Conservation (phyloP, 2,329 filamentous ascomycete genomes). For the Ceratocystis cubensis region DNA sequence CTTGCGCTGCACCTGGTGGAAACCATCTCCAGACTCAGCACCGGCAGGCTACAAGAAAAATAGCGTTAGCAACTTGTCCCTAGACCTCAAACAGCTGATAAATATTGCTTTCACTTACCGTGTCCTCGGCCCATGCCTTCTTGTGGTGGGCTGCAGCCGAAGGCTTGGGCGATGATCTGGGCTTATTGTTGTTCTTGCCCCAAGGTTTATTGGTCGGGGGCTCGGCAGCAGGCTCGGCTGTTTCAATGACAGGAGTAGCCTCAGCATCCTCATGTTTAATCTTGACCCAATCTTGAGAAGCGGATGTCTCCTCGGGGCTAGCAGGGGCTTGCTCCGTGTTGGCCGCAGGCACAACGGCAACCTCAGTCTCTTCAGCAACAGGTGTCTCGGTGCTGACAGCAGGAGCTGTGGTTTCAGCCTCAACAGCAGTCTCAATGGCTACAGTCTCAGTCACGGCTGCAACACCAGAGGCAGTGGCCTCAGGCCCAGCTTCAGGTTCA, state of each 20-base stretch:
- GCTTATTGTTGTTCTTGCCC: constrained; percentile 37
- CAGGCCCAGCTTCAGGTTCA: constrained; percentile 20
- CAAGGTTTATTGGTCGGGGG: constrained; percentile 25
- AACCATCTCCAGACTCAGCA: constrained; percentile 41
- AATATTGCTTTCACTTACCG: constrained; percentile 41
- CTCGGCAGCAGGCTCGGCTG: constrained; percentile 29
- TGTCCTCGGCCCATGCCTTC: constrained; percentile 72
- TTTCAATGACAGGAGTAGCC: constrained; percentile 23
- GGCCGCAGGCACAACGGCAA: neutral
- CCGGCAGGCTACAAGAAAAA: neutral
- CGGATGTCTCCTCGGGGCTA: neutral
- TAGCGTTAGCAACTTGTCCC: constrained; percentile 18
- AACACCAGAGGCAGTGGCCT: constrained; percentile 4
- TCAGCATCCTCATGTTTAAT: constrained; percentile 23
- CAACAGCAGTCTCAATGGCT: neutral
- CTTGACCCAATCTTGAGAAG: constrained; percentile 17
- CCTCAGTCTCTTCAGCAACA: neutral
- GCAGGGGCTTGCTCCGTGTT: constrained; percentile 3
- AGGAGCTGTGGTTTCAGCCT: neutral
- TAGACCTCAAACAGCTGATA: constrained; percentile 23
- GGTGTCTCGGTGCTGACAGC: neutral
- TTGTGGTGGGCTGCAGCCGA: constrained; percentile 42
- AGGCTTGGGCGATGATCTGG: constrained; percentile 48
- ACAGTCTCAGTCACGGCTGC: neutral
- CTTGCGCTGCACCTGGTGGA: constrained; percentile 57